phyloP scores from a whole-genome alignment of 345 rosid species.

The Erodium maritimum region DNA sequence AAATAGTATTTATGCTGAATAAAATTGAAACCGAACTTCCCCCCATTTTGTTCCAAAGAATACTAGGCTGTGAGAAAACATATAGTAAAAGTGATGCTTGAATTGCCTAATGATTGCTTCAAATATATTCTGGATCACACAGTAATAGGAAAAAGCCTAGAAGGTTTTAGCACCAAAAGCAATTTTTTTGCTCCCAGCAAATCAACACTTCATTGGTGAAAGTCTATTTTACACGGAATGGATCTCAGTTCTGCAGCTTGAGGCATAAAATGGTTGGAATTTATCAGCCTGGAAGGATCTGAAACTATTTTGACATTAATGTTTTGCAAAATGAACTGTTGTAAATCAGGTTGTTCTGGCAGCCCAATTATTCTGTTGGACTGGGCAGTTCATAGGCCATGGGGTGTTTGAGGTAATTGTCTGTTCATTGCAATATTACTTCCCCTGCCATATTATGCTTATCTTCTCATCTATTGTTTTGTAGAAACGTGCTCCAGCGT shows the following conservation, averaged over 20 bases:
- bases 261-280: neutral
- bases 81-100: neutral
- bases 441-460: neutral
- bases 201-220: too few species aligned
- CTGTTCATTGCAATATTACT: neutral
- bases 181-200: too few species aligned
- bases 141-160: too few species aligned
- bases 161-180: neutral
- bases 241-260: neutral
- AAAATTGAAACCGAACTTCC: too few species aligned
- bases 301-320: neutral
- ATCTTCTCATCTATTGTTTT: constrained; percentile 1
- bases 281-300: neutral
- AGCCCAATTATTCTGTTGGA: constrained; percentile 69
- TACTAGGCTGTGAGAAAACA: too few species aligned
- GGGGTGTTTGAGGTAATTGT: constrained; percentile 68
- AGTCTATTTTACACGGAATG: neutral
- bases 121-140: too few species aligned
- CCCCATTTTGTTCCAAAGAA: too few species aligned
- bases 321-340: neutral
- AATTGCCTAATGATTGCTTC: neutral
- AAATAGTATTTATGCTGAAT: too few species aligned
- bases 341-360: constrained; percentile 50
- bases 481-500: constrained; percentile 83
- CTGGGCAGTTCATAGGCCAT: constrained; percentile 73